Conservation (phyloP, 768 basidiomycete genomes). For the Auricularia cornea region DNA sequence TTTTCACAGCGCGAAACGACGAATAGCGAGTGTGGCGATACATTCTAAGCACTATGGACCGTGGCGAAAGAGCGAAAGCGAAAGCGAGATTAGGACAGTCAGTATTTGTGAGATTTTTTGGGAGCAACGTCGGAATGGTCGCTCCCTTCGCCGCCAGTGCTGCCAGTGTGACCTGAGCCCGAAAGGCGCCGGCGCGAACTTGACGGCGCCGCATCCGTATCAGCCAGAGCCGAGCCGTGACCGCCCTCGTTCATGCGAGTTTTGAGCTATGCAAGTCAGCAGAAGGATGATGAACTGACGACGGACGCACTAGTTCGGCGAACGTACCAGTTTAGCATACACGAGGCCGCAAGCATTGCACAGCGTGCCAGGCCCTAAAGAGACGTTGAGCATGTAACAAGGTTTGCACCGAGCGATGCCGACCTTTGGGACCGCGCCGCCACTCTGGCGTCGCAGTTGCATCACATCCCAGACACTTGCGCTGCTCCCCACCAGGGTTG, state of each 20-base stretch:
- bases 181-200: no score
- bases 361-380: slow-evolving; percentile 61
- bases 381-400: slow-evolving; percentile 5
- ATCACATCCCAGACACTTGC: slow-evolving; percentile 72
- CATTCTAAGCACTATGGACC: not conserved
- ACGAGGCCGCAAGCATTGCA: slow-evolving; percentile 85
- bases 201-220: no score
- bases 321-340: slow-evolving; percentile 73
- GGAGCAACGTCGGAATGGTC: no score
- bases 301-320: no score
- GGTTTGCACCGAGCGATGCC: not conserved
- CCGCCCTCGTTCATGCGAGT: not conserved
- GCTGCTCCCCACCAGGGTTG: slow-evolving; percentile 17
- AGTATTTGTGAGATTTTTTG: no score
- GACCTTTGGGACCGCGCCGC: slow-evolving; percentile 76
- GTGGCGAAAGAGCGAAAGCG: not conserved
- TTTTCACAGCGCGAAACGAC: not conserved
- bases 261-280: not conserved
- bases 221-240: no score
- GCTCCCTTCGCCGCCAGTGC: no score
- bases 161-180: no score
- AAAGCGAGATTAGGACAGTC: not conserved
- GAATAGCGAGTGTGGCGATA: not conserved
- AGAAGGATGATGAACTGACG: no score
- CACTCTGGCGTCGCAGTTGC: slow-evolving; percentile 86